A percentile compares a stretch with the other conserved stretches of the same genome.
These are phyloP conservation scores for Hyphopichia wangnamkhiaoensis DNA, from an alignment of 1,139 yeast genomes.

Conservation along the genomic window DNA sequence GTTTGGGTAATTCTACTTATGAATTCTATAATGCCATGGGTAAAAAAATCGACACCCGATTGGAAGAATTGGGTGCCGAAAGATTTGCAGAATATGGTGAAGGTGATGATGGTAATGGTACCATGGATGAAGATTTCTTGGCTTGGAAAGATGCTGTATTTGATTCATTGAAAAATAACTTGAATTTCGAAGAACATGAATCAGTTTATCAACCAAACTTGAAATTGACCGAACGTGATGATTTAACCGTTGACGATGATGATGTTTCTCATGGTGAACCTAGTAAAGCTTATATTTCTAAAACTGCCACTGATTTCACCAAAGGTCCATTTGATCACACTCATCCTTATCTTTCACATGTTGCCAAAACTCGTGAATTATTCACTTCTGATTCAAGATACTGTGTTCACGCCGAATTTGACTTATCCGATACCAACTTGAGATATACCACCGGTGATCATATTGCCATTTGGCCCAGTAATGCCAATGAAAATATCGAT, in stretches of 20 bases:
- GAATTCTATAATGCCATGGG: slow-evolving; percentile 90
- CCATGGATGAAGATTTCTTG: slow-evolving; percentile 92
- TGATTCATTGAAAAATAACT: slow-evolving; percentile 63
- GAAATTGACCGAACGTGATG: slow-evolving; percentile 39
- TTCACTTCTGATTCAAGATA: slow-evolving; percentile 67
- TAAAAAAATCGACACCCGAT: slow-evolving; percentile 46
- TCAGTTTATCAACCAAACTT: slow-evolving; percentile 75
- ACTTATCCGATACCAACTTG: slow-evolving; percentile 70
- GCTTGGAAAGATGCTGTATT: slow-evolving; percentile 86
- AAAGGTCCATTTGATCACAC: slow-evolving; percentile 82
- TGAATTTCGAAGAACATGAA: slow-evolving; percentile 75
- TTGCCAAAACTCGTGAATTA: slow-evolving; percentile 63
- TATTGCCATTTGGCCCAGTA: slow-evolving; percentile 92
- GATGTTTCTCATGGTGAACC: slow-evolving; percentile 85
- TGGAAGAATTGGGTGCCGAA: slow-evolving; percentile 68
- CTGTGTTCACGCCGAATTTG: slow-evolving; percentile 91
- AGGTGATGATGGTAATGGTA: slow-evolving; percentile 94
- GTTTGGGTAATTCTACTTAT: slow-evolving; percentile 91
- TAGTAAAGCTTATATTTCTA: slow-evolving; percentile 58
- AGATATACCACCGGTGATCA: slow-evolving; percentile 96
- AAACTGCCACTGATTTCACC: slow-evolving; percentile 40
- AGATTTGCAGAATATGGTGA: slow-evolving; percentile 74
- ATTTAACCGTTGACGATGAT: slow-evolving; percentile 28
- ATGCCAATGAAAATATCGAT: slow-evolving; percentile 71
- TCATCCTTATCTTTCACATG: slow-evolving; percentile 82